phyloP scores from a whole-genome alignment of 2,329 filamentous ascomycete species.

The Xylariomycetidae sp. region DNA sequence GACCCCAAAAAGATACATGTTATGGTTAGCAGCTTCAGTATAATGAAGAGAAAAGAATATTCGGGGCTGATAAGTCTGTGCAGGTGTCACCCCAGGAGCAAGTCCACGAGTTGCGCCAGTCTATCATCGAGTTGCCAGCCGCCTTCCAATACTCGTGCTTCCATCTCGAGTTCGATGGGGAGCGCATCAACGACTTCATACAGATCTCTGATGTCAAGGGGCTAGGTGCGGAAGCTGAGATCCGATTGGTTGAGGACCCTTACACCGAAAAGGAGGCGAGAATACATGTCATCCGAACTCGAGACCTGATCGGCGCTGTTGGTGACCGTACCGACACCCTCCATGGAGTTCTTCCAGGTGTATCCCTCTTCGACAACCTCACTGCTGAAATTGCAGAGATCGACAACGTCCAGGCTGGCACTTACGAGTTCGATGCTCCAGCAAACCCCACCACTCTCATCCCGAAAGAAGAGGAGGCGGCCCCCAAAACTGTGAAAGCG shows the following conservation, averaged over 20 bases:
- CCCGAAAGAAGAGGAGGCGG: constrained; percentile 58
- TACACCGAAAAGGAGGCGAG: constrained; percentile 98
- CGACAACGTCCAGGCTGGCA: constrained; percentile 34
- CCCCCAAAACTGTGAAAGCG: constrained; percentile 87
- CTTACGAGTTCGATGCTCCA: constrained; percentile 70
- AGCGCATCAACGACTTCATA: constrained; percentile 91
- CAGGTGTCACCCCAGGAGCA: constrained; percentile 91
- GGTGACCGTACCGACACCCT: constrained; percentile 83
- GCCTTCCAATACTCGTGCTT: constrained; percentile 99
- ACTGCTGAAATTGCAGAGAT: constrained; percentile 37
- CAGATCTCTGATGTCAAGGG: constrained; percentile 85
- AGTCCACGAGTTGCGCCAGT: constrained; percentile 94
- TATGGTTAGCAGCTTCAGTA: constrained; percentile 70
- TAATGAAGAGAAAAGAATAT: too few species aligned
- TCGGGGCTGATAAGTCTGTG: too few species aligned
- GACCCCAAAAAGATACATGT: constrained; percentile 75
- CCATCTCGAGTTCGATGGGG: constrained; percentile 85
- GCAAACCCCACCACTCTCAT: constrained; percentile 68
- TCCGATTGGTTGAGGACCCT: constrained; percentile 83
- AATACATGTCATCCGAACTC: constrained; percentile 84
- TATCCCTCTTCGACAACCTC: constrained; percentile 82
- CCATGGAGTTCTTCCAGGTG: constrained; percentile 78
- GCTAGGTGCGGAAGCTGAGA: constrained; percentile 70
- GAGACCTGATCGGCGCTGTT: constrained; percentile 89
- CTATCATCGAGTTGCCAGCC: constrained; percentile 85